phyloP scores from a whole-genome alignment of 352 stramenopile species.

The Globisporangium apiculatum region DNA sequence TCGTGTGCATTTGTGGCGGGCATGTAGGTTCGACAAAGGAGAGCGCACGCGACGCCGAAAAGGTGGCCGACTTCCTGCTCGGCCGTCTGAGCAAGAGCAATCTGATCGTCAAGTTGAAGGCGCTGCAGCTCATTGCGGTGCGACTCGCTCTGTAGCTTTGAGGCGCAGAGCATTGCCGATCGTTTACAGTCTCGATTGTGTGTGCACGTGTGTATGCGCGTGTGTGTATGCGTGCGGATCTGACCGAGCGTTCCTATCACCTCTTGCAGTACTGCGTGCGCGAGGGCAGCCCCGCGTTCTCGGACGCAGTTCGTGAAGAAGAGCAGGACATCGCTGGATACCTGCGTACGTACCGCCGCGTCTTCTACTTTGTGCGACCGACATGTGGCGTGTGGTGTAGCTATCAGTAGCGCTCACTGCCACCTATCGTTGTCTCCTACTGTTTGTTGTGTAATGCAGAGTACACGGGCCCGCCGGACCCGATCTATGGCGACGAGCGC shows the following conservation, averaged over 20 bases:
- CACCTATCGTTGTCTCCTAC: too few relatives aligned
- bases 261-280: constrained; percentile 63
- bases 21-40: constrained; percentile 47
- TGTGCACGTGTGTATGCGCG: background rate
- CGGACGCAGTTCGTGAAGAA: constrained; percentile 53
- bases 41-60: constrained; percentile 62
- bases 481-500: constrained; percentile 76
- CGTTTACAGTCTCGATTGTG: background rate
- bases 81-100: constrained; percentile 74
- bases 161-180: too few relatives aligned
- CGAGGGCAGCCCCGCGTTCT: constrained; percentile 59
- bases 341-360: constrained; percentile 38
- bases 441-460: constrained; percentile 25
- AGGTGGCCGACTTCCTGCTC: constrained; percentile 74
- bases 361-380: too few relatives aligned
- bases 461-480: constrained; percentile 65
- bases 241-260: too few relatives aligned
- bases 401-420: background rate
- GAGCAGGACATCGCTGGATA: constrained; percentile 63
- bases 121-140: constrained; percentile 80
- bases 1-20: background rate
- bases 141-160: constrained; percentile 1
- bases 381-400: background rate
- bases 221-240: background rate
- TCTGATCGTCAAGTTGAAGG: constrained; percentile 81